Conservation (phyloP, 148 eudicot species). For the Silene uniflora region DNA sequence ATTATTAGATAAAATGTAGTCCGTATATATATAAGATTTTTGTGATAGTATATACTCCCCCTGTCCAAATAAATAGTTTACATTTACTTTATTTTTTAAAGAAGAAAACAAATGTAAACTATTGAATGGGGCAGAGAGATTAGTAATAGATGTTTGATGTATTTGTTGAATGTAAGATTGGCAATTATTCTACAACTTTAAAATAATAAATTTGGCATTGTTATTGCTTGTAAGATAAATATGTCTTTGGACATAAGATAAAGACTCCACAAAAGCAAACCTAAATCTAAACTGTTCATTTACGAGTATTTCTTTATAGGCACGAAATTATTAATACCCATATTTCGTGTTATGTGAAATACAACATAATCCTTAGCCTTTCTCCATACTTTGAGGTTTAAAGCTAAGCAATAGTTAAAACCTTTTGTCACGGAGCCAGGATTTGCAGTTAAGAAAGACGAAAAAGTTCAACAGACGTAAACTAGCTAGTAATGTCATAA, state of each 20-base stretch:
- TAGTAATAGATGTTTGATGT: not conserved
- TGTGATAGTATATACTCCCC: too few species aligned
- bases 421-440: too few species aligned
- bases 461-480: too few species aligned
- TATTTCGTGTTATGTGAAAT: not conserved
- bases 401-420: not conserved
- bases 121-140: too few species aligned
- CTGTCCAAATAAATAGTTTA: too few species aligned
- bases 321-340: not conserved
- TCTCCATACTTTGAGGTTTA: slow-evolving; percentile 10
- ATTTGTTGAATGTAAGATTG: not conserved
- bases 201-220: not conserved
- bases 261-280: slow-evolving; percentile 2
- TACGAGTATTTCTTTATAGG: not conserved
- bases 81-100: too few species aligned
- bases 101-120: too few species aligned
- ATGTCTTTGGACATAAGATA: not conserved
- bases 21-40: too few species aligned
- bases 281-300: not conserved
- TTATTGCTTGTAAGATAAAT: slow-evolving; percentile 20
- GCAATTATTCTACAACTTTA: not conserved
- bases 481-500: too few species aligned
- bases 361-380: not conserved
- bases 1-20: too few species aligned
- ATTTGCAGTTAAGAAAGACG: too few species aligned